Conservation (phyloP, 495 filamentous ascomycete species). For the Hypoxylon subgilvum region DNA sequence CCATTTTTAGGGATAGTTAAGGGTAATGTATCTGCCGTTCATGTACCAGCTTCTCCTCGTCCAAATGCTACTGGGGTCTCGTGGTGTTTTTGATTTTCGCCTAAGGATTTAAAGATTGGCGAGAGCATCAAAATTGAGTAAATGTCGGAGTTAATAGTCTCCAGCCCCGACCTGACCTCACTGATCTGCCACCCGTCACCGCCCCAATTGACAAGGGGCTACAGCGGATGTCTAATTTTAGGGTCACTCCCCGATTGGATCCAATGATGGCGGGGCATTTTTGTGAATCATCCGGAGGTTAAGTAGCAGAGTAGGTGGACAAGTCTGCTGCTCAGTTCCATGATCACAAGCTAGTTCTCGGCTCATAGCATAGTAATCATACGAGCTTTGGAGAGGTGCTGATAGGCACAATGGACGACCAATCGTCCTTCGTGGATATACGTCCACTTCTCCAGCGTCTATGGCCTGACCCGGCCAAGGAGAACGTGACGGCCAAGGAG, state of each 20-base stretch:
- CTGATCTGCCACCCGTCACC: constrained; percentile 11
- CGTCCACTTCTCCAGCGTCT: constrained; percentile 80
- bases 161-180: background rate
- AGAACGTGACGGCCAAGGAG: constrained; percentile 75
- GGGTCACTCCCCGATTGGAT: constrained; percentile 7
- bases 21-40: no score
- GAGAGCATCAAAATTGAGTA: constrained; percentile 19
- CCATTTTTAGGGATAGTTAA: constrained; percentile 20
- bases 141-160: constrained; percentile 13
- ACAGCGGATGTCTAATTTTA: background rate
- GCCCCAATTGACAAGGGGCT: constrained; percentile 11
- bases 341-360: background rate
- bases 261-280: constrained; percentile 24
- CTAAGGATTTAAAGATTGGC: background rate
- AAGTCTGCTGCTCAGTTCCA: background rate
- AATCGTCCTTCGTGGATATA: constrained; percentile 64
- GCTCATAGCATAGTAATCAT: background rate
- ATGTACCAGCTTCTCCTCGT: no score
- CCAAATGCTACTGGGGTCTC: no score
- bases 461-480: constrained; percentile 71
- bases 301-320: background rate
- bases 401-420: constrained; percentile 24
- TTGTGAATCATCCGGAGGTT: constrained; percentile 11
- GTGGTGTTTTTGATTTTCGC: no score
- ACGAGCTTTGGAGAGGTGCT: background rate